phyloP scores from a whole-genome alignment of 2,329 filamentous ascomycete genomes.

The Diplocarpon mali region DNA sequence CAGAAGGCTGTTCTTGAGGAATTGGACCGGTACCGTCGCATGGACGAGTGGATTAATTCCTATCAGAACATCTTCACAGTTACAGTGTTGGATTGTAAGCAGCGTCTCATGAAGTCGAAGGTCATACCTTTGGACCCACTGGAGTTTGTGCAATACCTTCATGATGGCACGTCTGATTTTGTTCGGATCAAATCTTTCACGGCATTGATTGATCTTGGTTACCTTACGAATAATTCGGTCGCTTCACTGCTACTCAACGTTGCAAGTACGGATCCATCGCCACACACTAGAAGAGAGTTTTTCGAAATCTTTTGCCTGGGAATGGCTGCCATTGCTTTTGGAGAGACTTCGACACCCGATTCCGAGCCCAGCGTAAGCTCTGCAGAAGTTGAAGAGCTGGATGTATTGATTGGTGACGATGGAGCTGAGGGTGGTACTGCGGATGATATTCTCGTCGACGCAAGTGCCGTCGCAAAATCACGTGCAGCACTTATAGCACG shows the following conservation, averaged over 20 bases:
- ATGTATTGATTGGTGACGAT: slow-evolving; percentile 13
- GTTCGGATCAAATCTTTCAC: slow-evolving; percentile 58
- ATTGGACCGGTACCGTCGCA: slow-evolving; percentile 54
- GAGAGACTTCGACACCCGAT: slow-evolving; percentile 35
- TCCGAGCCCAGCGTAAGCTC: slow-evolving; percentile 5
- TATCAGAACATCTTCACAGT: slow-evolving; percentile 58
- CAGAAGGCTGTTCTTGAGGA: slow-evolving; percentile 43
- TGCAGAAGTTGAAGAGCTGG: slow-evolving; percentile 3
- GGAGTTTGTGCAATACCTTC: slow-evolving; percentile 52
- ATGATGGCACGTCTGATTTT: slow-evolving; percentile 50
- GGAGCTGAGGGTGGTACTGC: slow-evolving; percentile 2
- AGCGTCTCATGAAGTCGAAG: slow-evolving; percentile 51
- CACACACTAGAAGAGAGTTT: slow-evolving; percentile 48
- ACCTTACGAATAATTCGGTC: slow-evolving; percentile 43
- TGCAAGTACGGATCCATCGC: slow-evolving; percentile 51
- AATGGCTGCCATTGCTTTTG: slow-evolving; percentile 52
- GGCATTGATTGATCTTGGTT: slow-evolving; percentile 51
- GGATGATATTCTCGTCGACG: slow-evolving; percentile 31
- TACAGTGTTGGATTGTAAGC: slow-evolving; percentile 50
- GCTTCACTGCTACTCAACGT: slow-evolving; percentile 46
- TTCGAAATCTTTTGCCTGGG: slow-evolving; percentile 49
- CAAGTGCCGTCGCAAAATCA: slow-evolving; percentile 30
- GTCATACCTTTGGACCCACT: slow-evolving; percentile 43
- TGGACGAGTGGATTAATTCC: slow-evolving; percentile 58
- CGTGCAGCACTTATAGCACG: slow-evolving; percentile 37